phyloP scores from a whole-genome alignment of 768 basidiomycete species.

The Trametes villosa region DNA sequence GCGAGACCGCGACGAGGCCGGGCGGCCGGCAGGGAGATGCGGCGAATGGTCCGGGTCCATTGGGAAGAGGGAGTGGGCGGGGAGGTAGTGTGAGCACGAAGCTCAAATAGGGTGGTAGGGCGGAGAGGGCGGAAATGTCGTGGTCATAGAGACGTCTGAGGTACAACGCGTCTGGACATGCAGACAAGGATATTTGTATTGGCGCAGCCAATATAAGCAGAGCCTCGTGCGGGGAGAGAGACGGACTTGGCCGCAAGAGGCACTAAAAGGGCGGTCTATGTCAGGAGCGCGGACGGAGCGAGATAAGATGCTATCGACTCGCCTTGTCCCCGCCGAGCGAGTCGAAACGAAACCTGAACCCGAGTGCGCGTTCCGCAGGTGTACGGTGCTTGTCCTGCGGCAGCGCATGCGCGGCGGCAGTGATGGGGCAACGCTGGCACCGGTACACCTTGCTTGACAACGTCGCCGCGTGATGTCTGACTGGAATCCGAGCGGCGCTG shows the following conservation, averaged over 20 bases:
- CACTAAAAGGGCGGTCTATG: slow-evolving; percentile 30
- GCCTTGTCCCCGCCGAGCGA: not conserved
- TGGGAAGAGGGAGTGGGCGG: slow-evolving; percentile 11
- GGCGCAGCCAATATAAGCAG: slow-evolving; percentile 19
- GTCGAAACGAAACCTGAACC: not conserved
- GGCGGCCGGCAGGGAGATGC: slow-evolving; percentile 32
- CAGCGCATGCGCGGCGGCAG: not conserved
- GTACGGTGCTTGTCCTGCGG: not conserved
- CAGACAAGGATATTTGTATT: slow-evolving; percentile 24
- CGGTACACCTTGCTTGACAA: slow-evolving; percentile 30
- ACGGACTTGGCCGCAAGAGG: slow-evolving; percentile 29
- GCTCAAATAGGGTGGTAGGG: slow-evolving; percentile 22
- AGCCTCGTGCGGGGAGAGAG: slow-evolving; percentile 30
- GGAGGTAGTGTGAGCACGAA: slow-evolving; percentile 11
- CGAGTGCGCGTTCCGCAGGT: not conserved
- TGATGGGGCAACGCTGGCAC: slow-evolving; percentile 28
- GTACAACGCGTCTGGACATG: slow-evolving; percentile 17
- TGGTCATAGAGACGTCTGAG: slow-evolving; percentile 27
- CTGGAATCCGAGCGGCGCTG: slow-evolving; percentile 8
- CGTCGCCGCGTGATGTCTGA: slow-evolving; percentile 28
- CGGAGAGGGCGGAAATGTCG: slow-evolving; percentile 22
- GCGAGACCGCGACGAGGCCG: slow-evolving; percentile 28
- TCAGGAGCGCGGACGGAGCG: slow-evolving; percentile 24
- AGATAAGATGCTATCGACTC: slow-evolving; percentile 37
- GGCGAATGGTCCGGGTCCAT: slow-evolving; percentile 46